Conservation (phyloP, 1,139 yeast genomes). For the Suhomyces panamericanus region DNA sequence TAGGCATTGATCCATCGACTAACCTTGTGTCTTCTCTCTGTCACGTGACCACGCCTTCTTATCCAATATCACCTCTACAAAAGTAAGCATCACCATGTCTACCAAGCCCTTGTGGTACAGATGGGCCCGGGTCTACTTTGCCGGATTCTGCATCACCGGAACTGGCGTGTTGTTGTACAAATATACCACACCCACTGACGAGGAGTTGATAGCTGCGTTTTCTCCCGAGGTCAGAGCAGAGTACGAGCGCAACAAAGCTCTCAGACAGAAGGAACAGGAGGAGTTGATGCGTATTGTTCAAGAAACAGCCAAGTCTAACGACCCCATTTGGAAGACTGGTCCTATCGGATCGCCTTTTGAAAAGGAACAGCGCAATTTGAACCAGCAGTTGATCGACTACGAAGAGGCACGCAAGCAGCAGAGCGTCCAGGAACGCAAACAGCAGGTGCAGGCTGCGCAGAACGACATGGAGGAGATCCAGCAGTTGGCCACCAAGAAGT, state of each 20-base stretch:
- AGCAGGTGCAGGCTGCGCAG: conserved; percentile 47
- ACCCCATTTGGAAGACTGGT: conserved; percentile 83
- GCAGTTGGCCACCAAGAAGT: conserved; percentile 31
- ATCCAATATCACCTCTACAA: background rate
- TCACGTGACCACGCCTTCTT: background rate
- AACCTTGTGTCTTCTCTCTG: no score
- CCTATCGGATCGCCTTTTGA: conserved; percentile 67
- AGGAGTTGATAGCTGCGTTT: conserved; percentile 65
- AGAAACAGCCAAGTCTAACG: conserved; percentile 61
- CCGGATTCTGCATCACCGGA: conserved; percentile 62
- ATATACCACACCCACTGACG: conserved; percentile 82
- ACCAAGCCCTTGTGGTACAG: conserved; percentile 50
- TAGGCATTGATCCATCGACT: no score
- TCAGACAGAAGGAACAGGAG: conserved; percentile 66
- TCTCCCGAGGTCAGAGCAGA: conserved; percentile 83
- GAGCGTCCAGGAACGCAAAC: conserved; percentile 47
- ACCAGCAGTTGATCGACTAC: conserved; percentile 42
- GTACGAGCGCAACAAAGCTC: conserved; percentile 64
- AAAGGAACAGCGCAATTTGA: conserved; percentile 23
- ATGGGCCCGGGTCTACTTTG: conserved; percentile 59
- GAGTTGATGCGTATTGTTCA: conserved; percentile 65
- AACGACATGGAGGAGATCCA: conserved; percentile 46
- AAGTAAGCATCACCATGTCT: conserved; percentile 14
- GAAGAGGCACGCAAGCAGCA: conserved; percentile 50
- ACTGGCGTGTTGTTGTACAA: conserved; percentile 66